Evolutionary conservation across 257 asterid species (phyloP), one percentile per base, ranked within the genome.

Genomic region (Coffea canephora): DNA sequence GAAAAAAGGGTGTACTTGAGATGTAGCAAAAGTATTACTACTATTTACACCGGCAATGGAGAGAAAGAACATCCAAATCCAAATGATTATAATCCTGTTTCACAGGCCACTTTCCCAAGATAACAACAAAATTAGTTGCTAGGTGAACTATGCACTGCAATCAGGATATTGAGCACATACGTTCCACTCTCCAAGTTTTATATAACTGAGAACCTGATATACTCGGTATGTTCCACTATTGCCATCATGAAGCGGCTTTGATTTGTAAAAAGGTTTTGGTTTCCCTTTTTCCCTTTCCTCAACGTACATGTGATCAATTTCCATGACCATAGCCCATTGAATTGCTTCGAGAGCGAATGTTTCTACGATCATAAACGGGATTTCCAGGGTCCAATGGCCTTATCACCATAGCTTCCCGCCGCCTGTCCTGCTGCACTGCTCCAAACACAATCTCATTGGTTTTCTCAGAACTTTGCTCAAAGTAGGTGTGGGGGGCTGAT

Each of bases 391-490:
- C 97, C 77, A 91, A 75, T 74, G 98, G 98, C 90, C 81, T 93
- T 71, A 95, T 91, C 23, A 90, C 91, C 82, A 87, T 80, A 50
- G 77, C 61, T 66, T 84, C 89, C 8, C 55, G 76, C 79, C 27
- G 76, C 21, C 85, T 86, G 68, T 87, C 94, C 45, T 88, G 93
- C 82, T 95, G 98, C 72, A 94, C 93, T 15, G 97, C 98, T 72
- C 98, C 98, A 62, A 94, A 96, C 15, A 96, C 89, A 12, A 92
- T 88, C 86, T 96, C 98, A 41, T 87, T 87, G 5, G 93, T 88
- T 31, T 78, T 89, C 81, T 92, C 97, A 1, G 89, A 16, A 85
- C 85, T 83, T 64, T 88, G 92, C 86, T 94, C 96, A 3, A 89
- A 96, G 74, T 83, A 89, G 55, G 99, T 94, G 73, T 90, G 91